A percentile compares a stretch with the other conserved stretches of the same genome.
Conservation (phyloP, 495 filamentous ascomycete species). For the Annulohypoxylon moriforme region DNA sequence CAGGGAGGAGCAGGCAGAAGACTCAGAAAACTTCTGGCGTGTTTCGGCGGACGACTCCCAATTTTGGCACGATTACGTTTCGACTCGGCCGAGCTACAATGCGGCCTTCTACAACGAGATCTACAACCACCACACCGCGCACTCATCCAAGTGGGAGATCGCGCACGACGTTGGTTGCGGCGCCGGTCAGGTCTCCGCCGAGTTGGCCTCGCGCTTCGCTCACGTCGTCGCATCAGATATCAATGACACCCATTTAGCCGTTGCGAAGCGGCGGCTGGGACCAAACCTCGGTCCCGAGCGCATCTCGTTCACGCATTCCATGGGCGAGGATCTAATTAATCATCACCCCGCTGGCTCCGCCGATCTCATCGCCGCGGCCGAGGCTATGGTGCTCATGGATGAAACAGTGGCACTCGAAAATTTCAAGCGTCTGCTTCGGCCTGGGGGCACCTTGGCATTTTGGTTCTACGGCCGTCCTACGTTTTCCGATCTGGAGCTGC, state of each 20-base stretch:
- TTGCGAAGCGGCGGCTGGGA: constrained; percentile 31
- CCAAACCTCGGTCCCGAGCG: not conserved
- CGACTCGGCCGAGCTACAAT: constrained; percentile 19
- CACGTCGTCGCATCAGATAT: constrained; percentile 46
- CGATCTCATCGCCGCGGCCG: constrained; percentile 45
- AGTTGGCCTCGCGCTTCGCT: constrained; percentile 34
- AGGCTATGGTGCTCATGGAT: constrained; percentile 48
- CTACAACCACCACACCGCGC: constrained; percentile 43
- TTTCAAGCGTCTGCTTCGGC: constrained; percentile 38
- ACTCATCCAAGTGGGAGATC: constrained; percentile 23
- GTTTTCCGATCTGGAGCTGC: constrained; percentile 34
- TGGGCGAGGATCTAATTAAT: constrained; percentile 38
- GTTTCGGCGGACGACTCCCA: constrained; percentile 14
- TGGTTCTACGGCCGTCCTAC: constrained; percentile 50
- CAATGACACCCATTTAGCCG: constrained; percentile 29
- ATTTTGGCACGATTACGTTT: constrained; percentile 25
- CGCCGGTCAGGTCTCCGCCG: constrained; percentile 41
- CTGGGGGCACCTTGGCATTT: constrained; percentile 47
- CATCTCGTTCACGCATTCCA: constrained; percentile 24
- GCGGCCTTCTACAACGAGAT: constrained; percentile 41
- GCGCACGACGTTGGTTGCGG: constrained; percentile 50
- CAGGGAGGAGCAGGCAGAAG: constrained; percentile 5
- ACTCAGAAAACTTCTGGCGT: constrained; percentile 23
- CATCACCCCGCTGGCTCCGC: constrained; percentile 25
- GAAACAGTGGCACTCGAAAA: constrained; percentile 29